Percentiles rank a stretch among this genome's conserved stretches.
phyloP scores from a whole-genome alignment of 345 rosid species.

The Camelina laxa region DNA sequence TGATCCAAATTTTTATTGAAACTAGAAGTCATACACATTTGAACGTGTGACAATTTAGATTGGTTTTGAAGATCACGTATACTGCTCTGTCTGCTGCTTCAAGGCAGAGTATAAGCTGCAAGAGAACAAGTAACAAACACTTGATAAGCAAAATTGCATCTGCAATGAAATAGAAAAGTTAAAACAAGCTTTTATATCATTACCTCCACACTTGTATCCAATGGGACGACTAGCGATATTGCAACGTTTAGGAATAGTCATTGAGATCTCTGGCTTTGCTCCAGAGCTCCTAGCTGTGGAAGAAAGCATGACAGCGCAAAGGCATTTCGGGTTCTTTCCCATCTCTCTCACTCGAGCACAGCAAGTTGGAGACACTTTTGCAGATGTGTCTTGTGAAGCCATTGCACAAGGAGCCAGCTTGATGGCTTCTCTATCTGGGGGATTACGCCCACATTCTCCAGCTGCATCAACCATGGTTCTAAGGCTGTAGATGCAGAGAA shows the following conservation, averaged over 20 bases:
- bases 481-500: constrained; percentile 45
- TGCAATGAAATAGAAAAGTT: background rate
- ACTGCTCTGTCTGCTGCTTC: constrained; percentile 34
- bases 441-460: constrained; percentile 77
- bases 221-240: constrained; percentile 74
- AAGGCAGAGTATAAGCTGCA: constrained; percentile 68
- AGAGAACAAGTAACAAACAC: constrained; percentile 2
- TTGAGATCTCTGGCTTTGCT: constrained; percentile 66
- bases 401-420: constrained; percentile 86
- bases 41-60: background rate
- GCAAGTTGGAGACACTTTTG: constrained; percentile 69
- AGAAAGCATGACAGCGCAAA: constrained; percentile 88
- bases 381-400: constrained; percentile 61
- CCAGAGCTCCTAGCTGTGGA: constrained; percentile 79
- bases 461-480: constrained; percentile 56
- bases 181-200: background rate
- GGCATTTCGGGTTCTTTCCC: constrained; percentile 77
- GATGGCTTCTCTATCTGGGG: constrained; percentile 81
- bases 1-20: constrained; percentile 23
- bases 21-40: constrained; percentile 12
- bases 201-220: constrained; percentile 92
- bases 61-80: constrained; percentile 10
- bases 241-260: constrained; percentile 92
- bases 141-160: background rate
- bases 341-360: constrained; percentile 70